phyloP scores from a whole-genome alignment of 306 rosid species.

The Echinosophora koreensis region DNA sequence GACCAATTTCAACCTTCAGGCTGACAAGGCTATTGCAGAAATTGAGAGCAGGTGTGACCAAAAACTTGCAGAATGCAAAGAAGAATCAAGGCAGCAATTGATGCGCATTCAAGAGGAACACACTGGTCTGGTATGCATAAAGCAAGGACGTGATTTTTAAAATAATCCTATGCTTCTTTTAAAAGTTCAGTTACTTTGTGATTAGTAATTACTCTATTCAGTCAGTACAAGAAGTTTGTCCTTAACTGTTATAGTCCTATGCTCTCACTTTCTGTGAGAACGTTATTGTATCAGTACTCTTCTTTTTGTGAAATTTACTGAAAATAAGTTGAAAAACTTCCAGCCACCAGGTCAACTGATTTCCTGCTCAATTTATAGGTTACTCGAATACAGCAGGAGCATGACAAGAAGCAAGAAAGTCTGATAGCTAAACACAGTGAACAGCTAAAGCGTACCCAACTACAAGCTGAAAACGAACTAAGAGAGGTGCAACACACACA shows the following conservation, averaged over 20 bases:
- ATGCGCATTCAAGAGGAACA: conserved; percentile 78
- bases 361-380: conserved; percentile 63
- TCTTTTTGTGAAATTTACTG: conserved; percentile 22
- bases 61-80: conserved; percentile 70
- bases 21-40: conserved; percentile 68
- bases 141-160: conserved; percentile 32
- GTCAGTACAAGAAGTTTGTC: conserved; percentile 8
- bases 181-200: conserved; percentile 5
- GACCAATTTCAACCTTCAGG: conserved; percentile 66
- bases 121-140: conserved; percentile 63
- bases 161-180: conserved; percentile 14
- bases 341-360: conserved; percentile 35
- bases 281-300: conserved; percentile 18
- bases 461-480: conserved; percentile 77
- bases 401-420: conserved; percentile 63
- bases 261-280: conserved; percentile 20
- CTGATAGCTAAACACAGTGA: conserved; percentile 68
- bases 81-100: conserved; percentile 75
- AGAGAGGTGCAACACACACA: conserved; percentile 66
- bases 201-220: conserved; percentile 21
- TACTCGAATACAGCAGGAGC: conserved; percentile 68
- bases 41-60: conserved; percentile 63
- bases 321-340: conserved; percentile 34
- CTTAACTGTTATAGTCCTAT: neutral
- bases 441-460: conserved; percentile 67